Percentiles rank a stretch among this genome's conserved stretches.
These are phyloP conservation scores for Gossypium thurberi DNA, from an alignment of 345 rosid genomes.

Conservation along the genomic window DNA sequence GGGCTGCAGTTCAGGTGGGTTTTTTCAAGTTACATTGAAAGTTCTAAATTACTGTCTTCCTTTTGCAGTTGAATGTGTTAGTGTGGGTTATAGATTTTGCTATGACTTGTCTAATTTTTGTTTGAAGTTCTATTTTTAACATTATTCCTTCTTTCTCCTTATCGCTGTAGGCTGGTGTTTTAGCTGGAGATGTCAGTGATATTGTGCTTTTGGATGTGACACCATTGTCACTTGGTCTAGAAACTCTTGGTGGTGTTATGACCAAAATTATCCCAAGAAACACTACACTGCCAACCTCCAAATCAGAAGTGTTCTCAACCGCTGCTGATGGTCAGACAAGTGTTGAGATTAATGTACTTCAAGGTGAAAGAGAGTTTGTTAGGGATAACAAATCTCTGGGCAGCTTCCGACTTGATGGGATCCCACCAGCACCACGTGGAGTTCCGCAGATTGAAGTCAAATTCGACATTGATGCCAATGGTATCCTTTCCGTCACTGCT, in stretches of 20 bases:
- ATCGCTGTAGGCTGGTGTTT: constrained; percentile 73
- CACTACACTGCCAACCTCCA: constrained; percentile 88
- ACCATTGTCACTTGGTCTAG: constrained; percentile 83
- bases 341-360: constrained; percentile 93
- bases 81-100: not conserved
- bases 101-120: too few species aligned
- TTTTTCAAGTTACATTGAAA: not conserved
- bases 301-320: constrained; percentile 96
- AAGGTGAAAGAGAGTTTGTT: constrained; percentile 96
- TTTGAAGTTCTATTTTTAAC: not conserved
- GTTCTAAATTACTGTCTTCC: not conserved
- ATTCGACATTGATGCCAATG: constrained; percentile 95
- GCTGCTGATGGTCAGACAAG: constrained; percentile 99
- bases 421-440: constrained; percentile 87
- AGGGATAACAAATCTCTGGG: constrained; percentile 90
- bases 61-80: not conserved
- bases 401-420: constrained; percentile 66
- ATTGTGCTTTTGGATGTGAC: constrained; percentile 87
- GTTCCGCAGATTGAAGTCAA: constrained; percentile 92
- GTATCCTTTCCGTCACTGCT: constrained; percentile 78
- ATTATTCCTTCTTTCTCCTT: not conserved
- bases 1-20: constrained; percentile 96
- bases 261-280: constrained; percentile 92
- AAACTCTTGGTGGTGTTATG: constrained; percentile 97
- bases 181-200: constrained; percentile 91